Percentiles rank a stretch among this genome's conserved stretches.
phyloP scores from a whole-genome alignment of 371 early-diverging fungal species.

The Mortierella polycephala region DNA sequence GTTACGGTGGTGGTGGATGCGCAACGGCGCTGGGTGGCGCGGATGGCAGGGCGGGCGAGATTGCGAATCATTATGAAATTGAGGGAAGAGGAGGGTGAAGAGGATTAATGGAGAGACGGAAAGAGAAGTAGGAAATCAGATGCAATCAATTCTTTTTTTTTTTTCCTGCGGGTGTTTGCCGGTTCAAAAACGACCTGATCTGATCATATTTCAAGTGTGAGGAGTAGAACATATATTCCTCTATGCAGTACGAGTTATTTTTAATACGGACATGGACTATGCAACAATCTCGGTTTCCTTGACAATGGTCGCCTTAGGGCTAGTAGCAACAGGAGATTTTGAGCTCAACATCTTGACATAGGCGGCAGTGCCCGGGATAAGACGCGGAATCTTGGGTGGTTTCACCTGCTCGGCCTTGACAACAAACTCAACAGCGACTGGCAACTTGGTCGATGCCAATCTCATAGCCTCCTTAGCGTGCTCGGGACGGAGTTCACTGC shows the following conservation, averaged over 20 bases:
- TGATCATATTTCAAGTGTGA: not conserved
- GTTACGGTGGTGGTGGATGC: slow-evolving; percentile 36
- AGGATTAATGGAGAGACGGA: not conserved
- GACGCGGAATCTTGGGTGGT: slow-evolving; percentile 54
- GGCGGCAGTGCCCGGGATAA: slow-evolving; percentile 25
- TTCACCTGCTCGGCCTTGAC: slow-evolving; percentile 63
- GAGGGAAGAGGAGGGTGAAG: not conserved
- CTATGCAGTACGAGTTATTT: not conserved
- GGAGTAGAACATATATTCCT: not conserved
- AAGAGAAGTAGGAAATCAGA: not conserved
- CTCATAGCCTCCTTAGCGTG: slow-evolving; percentile 85
- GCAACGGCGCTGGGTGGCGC: slow-evolving; percentile 48
- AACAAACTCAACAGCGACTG: slow-evolving; percentile 82
- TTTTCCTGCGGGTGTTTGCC: too few species aligned
- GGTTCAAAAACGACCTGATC: not conserved
- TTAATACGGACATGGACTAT: slow-evolving; percentile 10
- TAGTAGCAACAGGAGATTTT: slow-evolving; percentile 1
- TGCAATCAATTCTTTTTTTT: not conserved
- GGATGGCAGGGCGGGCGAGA: slow-evolving; percentile 47
- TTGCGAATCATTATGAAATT: slow-evolving; percentile 28
- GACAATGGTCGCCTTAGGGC: not conserved
- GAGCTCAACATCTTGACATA: slow-evolving; percentile 5
- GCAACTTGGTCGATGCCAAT: slow-evolving; percentile 75
- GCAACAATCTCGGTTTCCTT: slow-evolving; percentile 14
- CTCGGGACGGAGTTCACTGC: slow-evolving; percentile 77